Evolutionary conservation across 345 rosid species (phyloP).

Genomic region (Salix suchowensis): DNA sequence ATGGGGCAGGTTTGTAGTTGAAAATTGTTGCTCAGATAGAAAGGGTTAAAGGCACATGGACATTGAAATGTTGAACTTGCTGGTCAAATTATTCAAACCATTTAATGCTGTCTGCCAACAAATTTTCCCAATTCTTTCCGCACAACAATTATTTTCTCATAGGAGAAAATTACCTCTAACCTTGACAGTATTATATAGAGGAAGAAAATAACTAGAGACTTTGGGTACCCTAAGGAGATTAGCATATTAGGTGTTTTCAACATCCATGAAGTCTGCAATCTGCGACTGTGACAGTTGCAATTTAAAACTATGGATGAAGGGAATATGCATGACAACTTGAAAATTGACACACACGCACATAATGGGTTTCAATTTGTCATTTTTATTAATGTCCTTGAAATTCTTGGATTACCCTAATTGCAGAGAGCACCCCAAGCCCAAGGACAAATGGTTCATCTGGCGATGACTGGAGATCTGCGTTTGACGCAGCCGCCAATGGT

Average conservation of each 20-base stretch:
- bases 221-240: not conserved
- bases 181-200: not conserved
- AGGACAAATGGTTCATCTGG: slow-evolving; percentile 54
- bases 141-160: not conserved
- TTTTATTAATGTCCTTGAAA: not conserved
- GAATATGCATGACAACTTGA: not conserved
- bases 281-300: too few relatives aligned
- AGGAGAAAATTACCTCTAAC: not conserved
- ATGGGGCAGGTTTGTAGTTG: slow-evolving; percentile 38
- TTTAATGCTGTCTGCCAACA: not conserved
- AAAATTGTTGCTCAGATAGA: not conserved
- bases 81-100: not conserved
- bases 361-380: not conserved
- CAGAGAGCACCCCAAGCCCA: slow-evolving; percentile 74
- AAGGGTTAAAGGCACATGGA: too few relatives aligned
- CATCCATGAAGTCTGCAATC: too few relatives aligned
- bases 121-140: not conserved
- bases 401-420: not conserved
- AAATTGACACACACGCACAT: too few relatives aligned
- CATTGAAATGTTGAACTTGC: not conserved
- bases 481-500: slow-evolving; percentile 80
- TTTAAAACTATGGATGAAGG: not conserved
- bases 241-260: not conserved
- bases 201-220: not conserved
- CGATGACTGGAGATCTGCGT: slow-evolving; percentile 96